phyloP scores from a whole-genome alignment of 345 rosid species.

The Melaleuca quinquenervia region DNA sequence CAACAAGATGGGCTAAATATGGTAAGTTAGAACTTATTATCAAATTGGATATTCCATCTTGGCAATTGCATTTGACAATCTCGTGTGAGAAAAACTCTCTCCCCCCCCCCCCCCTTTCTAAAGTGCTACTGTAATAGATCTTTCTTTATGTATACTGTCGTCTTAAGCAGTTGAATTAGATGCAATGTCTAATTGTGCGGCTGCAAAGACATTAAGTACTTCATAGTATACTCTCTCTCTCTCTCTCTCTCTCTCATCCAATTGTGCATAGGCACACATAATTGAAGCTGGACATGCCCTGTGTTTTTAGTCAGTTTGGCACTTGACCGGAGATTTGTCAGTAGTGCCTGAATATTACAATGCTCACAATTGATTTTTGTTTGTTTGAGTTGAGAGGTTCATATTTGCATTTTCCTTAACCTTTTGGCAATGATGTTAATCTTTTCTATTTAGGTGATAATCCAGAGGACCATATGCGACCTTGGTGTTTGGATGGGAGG shows the following conservation, averaged over 20 bases:
- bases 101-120: background rate
- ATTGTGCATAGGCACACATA: background rate
- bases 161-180: background rate
- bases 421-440: rapidly evolving
- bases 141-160: background rate
- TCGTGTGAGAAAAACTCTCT: background rate
- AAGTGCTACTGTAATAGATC: background rate
- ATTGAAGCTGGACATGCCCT: background rate
- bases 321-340: background rate
- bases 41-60: background rate
- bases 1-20: background rate
- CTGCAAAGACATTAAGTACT: background rate
- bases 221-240: background rate
- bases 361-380: background rate
- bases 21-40: background rate
- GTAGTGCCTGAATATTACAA: background rate
- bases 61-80: background rate
- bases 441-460: background rate
- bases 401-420: background rate
- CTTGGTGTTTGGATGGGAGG: background rate
- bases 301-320: background rate
- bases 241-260: background rate
- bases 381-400: background rate
- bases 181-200: background rate
- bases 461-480: background rate